Evolutionary conservation across 2,329 filamentous ascomycete genomes (phyloP).

Genomic region (Tolypocladium sp.): DNA sequence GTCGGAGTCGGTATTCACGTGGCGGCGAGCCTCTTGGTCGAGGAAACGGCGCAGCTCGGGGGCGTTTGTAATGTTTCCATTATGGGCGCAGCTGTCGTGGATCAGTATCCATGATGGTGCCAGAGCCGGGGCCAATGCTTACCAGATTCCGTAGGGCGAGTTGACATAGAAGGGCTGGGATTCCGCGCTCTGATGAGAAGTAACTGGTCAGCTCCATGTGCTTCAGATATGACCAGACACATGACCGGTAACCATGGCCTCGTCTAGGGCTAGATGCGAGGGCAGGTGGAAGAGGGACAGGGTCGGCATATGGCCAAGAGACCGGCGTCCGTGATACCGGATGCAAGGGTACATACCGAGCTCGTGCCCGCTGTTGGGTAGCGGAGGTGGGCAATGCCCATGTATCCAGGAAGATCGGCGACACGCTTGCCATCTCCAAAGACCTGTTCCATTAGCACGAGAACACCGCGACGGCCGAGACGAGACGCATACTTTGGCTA

Average conservation of each 20-base stretch:
- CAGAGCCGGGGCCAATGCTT: not conserved
- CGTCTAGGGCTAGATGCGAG: too few species aligned
- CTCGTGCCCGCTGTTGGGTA: constrained; percentile 87
- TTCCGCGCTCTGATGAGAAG: constrained; percentile 52
- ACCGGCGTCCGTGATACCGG: too few species aligned
- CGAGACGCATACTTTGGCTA: constrained; percentile 2
- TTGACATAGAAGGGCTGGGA: constrained; percentile 89
- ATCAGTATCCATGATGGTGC: not conserved
- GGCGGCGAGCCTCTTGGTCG: constrained; percentile 69
- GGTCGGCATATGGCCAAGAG: not conserved
- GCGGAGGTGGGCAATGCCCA: constrained; percentile 74
- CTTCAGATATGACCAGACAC: not conserved
- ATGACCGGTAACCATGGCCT: not conserved
- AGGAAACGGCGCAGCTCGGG: constrained; percentile 60
- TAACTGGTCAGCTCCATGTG: not conserved
- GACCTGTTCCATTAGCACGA: constrained; percentile 32
- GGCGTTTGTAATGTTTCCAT: constrained; percentile 80
- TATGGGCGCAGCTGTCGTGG: constrained; percentile 52
- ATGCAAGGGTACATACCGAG: constrained; percentile 21
- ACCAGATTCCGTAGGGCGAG: constrained; percentile 68
- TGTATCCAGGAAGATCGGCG: constrained; percentile 54
- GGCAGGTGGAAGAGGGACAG: not conserved
- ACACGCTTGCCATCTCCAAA: constrained; percentile 73
- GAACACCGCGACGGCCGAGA: not conserved
- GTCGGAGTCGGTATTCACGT: constrained; percentile 87